Evolutionary conservation across 176 grass and related monocot species (phyloP), one percentile per base, ranked within the genome.

Genomic region (Bothriochloa decipiens): DNA sequence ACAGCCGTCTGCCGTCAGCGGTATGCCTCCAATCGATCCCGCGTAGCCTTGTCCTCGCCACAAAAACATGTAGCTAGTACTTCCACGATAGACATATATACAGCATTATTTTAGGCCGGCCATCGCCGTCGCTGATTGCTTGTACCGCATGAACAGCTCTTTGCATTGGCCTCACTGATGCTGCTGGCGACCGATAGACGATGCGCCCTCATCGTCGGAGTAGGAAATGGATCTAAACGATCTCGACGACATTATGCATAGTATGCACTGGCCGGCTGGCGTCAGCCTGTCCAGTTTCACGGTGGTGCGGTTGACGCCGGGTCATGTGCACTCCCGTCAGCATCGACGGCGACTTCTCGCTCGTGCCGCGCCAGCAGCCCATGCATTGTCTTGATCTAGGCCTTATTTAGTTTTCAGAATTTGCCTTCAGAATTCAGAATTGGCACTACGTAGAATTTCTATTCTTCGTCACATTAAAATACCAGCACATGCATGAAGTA

Each of bases 321-420:
- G 37, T 50, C 70, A 71, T 43, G 70, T 77, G 76, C 45, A 13
- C 20, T 13, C 42, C 71, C 3, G 72, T 86, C 72, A 77, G 83
- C 77, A 82, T 70, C 55, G 72, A 77, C 17, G 64, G 71, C 23
- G 83, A 85, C 64, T 27, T 70, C 40, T 40, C 72, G 25, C 52
- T 32, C 72, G 25, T 75, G 77, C 35, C 16, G 46, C 45, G 63
- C 71, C 70, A 71, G 12, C 60, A 61, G 7, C 27, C 26, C 26
- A 65, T 65, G 13, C 12, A 2, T 64, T 28, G 25, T 64, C 25
- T 6, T 62, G 14, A 32, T 49, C 17, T 47, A n/a, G n/a, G n/a
- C n/a, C n/a, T n/a, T n/a, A n/a, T n/a, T n/a, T n/a, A n/a, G n/a
- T n/a, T n/a, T n/a, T n/a, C n/a, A n/a, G n/a, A n/a, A n/a, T n/a